These are phyloP conservation scores for Malassezia nana DNA, from an alignment of 1,284 basidiomycete species.

Conservation along the genomic window DNA sequence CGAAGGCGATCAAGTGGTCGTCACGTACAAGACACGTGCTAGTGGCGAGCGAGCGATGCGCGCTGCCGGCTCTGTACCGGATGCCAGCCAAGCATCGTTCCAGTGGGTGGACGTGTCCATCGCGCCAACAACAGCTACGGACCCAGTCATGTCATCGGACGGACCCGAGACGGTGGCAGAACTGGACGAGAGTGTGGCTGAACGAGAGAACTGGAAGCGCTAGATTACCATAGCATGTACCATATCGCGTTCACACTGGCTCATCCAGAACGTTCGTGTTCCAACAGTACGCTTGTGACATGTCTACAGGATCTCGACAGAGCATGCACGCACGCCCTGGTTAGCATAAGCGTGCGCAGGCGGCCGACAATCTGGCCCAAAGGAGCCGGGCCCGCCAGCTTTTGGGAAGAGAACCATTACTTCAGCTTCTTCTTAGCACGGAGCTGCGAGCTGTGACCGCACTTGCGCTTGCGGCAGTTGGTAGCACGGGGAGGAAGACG, in stretches of 20 bases:
- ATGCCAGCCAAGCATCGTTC: slow-evolving; percentile 32
- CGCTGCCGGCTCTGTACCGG: slow-evolving; percentile 29
- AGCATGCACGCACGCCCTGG: slow-evolving; percentile 4
- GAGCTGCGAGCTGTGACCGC: slow-evolving; percentile 48
- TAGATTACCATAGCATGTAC: slow-evolving; percentile 13
- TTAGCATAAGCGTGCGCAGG: slow-evolving; percentile 5
- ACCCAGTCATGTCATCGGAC: neutral
- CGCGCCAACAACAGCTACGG: neutral
- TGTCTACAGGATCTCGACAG: slow-evolving; percentile 7
- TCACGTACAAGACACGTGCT: slow-evolving; percentile 30
- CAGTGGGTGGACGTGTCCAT: slow-evolving; percentile 30
- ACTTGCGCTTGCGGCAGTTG: slow-evolving; percentile 76
- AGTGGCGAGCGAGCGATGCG: slow-evolving; percentile 36
- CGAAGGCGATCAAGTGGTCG: slow-evolving; percentile 5
- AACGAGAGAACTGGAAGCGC: slow-evolving; percentile 37
- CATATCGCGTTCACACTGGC: slow-evolving; percentile 1
- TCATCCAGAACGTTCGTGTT: neutral
- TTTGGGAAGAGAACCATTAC: slow-evolving; percentile 51
- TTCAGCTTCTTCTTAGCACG: slow-evolving; percentile 88
- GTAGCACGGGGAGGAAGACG: slow-evolving; percentile 96
- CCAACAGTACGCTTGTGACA: slow-evolving; percentile 5
- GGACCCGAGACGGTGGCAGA: neutral
- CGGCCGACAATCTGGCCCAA: neutral
- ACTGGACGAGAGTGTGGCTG: slow-evolving; percentile 14
- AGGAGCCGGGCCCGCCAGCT: slow-evolving; percentile 2